A percentile compares a stretch with the other conserved stretches of the same genome.
phyloP scores from a whole-genome alignment of 2,329 filamentous ascomycete species.

The Colletotrichum eleusines region DNA sequence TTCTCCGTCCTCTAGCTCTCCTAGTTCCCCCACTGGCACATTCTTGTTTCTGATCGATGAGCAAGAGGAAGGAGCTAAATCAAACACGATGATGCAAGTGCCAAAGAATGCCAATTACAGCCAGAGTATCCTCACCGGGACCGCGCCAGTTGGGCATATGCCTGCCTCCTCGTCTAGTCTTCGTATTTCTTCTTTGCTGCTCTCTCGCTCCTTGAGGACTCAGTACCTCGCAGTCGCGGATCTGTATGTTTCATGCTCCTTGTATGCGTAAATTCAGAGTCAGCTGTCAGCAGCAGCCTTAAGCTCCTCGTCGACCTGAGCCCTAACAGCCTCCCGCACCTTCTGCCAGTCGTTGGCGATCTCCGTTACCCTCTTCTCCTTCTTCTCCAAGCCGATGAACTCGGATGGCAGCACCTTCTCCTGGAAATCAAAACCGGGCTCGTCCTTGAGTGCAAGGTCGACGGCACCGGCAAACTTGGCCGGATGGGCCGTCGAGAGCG shows the following conservation, averaged over 20 bases:
- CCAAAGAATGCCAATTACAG: constrained; percentile 7
- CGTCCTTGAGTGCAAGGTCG: constrained; percentile 78
- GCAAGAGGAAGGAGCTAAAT: constrained; percentile 8
- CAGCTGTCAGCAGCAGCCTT: constrained; percentile 34
- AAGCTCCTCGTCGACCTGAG: constrained; percentile 77
- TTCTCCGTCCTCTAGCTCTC: neutral
- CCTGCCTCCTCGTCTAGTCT: constrained; percentile 15
- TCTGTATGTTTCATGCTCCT: constrained; percentile 5
- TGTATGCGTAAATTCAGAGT: constrained; percentile 3
- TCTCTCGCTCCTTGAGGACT: neutral
- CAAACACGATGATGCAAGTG: constrained; percentile 12
- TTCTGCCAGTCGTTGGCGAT: constrained; percentile 80
- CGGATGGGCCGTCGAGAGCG: constrained; percentile 92
- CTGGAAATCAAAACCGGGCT: constrained; percentile 81
- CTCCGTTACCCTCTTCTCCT: constrained; percentile 78
- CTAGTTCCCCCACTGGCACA: neutral
- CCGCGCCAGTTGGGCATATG: constrained; percentile 8
- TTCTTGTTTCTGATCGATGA: constrained; percentile 1
- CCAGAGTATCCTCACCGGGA: neutral
- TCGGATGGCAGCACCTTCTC: constrained; percentile 82
- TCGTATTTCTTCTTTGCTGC: neutral
- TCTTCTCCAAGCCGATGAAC: constrained; percentile 82
- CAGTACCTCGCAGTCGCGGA: neutral
- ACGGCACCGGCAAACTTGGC: constrained; percentile 94
- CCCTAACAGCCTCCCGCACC: constrained; percentile 80